A percentile compares a stretch with the other conserved stretches of the same genome.
Evolutionary conservation across 805 yeast genomes (phyloP).

Genomic region (Sugiyamaella marilandica): DNA sequence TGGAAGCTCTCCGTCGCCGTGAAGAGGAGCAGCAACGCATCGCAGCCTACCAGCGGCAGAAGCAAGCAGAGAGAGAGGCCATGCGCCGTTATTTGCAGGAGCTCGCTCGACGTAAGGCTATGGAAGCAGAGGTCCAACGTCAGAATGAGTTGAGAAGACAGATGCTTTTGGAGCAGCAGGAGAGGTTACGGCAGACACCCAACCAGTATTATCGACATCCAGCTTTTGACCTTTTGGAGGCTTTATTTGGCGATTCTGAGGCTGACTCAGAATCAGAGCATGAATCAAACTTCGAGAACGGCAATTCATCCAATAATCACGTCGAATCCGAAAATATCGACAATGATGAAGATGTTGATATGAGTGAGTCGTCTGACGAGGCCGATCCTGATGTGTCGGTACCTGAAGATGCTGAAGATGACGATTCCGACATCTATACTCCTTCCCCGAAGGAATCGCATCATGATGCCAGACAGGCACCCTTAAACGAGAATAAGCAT

Average conservation of each 20-base stretch:
- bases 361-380: constrained; percentile 5
- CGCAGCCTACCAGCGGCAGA: constrained; percentile 1
- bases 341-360: constrained; percentile 11
- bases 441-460: constrained; percentile 1
- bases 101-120: not conserved
- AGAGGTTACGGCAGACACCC: not conserved
- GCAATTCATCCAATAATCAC: not conserved
- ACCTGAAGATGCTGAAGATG: constrained; percentile 10
- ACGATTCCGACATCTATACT: constrained; percentile 8
- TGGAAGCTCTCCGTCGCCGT: constrained; percentile 3
- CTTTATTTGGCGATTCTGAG: not conserved
- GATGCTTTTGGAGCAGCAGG: not conserved
- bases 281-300: not conserved
- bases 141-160: not conserved
- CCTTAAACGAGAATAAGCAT: not conserved
- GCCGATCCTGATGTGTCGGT: constrained; percentile 20
- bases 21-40: constrained; percentile 4
- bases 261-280: constrained; percentile 9
- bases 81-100: not conserved
- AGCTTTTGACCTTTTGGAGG: not conserved
- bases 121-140: not conserved
- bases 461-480: not conserved
- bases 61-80: not conserved
- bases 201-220: constrained; percentile 1
- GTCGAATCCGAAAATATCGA: constrained; percentile 10